phyloP scores from a whole-genome alignment of 345 rosid species.

The Triadica sebifera region DNA sequence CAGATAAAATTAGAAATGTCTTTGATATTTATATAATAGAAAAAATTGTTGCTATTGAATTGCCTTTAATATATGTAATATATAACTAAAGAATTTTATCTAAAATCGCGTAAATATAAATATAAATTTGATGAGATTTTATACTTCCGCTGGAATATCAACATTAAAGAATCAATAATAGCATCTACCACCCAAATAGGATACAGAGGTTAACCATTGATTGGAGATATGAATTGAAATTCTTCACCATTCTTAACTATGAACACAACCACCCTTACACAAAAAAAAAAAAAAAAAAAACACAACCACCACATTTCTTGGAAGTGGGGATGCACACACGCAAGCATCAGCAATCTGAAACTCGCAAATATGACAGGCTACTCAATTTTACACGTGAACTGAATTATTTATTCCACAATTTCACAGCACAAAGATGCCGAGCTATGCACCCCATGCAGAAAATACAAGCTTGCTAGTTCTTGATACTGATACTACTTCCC shows the following conservation, averaged over 20 bases:
- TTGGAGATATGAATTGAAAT: not conserved
- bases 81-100: no score
- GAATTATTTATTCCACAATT: not conserved
- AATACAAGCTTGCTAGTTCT: not conserved
- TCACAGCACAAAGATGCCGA: not conserved
- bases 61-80: no score
- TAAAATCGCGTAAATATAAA: no score
- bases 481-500: not conserved
- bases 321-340: not conserved
- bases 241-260: not conserved
- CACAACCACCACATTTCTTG: not conserved
- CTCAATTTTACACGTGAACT: not conserved
- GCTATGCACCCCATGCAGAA: not conserved
- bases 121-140: no score
- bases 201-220: not conserved
- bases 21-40: no score
- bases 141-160: no score
- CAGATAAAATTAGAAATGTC: no score
- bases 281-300: no score
- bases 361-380: not conserved
- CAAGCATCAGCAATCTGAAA: not conserved
- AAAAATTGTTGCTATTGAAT: no score
- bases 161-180: no score
- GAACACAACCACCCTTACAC: not conserved
- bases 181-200: no score